phyloP scores from a whole-genome alignment of 495 filamentous ascomycete genomes.

The Neurospora discreta region DNA sequence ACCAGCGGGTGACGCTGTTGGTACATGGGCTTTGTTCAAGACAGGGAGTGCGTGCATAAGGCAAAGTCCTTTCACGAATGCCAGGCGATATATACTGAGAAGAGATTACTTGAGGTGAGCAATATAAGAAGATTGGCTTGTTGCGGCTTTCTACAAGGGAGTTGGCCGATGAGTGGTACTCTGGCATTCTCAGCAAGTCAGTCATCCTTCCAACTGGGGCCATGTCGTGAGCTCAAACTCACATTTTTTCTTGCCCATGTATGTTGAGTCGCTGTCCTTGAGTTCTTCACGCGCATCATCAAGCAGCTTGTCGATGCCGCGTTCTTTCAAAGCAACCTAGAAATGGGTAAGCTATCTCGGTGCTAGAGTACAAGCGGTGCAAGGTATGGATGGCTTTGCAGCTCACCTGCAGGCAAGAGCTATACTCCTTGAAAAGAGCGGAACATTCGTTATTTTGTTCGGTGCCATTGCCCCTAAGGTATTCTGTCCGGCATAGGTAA shows the following conservation, averaged over 20 bases:
- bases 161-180: background rate
- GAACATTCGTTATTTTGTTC: slow-evolving; percentile 67
- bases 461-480: slow-evolving; percentile 65
- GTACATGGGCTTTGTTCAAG: background rate
- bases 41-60: background rate
- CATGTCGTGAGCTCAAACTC: background rate
- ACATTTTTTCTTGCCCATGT: slow-evolving; percentile 47
- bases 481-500: slow-evolving; percentile 44
- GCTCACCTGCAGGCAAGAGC: slow-evolving; percentile 64
- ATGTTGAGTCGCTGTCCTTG: slow-evolving; percentile 65
- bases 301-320: slow-evolving; percentile 76
- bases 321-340: slow-evolving; percentile 70
- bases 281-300: slow-evolving; percentile 75
- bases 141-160: background rate
- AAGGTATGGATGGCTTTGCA: too few relatives aligned
- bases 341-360: background rate
- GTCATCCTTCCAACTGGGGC: background rate
- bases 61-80: background rate
- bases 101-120: background rate
- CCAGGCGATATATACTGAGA: background rate
- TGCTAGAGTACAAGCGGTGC: background rate
- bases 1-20: background rate
- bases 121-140: background rate
- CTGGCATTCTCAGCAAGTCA: background rate
- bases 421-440: slow-evolving; percentile 75